These are phyloP conservation scores for Phytophthora sp. DNA, from an alignment of 352 stramenopile species.

Conservation along the genomic window DNA sequence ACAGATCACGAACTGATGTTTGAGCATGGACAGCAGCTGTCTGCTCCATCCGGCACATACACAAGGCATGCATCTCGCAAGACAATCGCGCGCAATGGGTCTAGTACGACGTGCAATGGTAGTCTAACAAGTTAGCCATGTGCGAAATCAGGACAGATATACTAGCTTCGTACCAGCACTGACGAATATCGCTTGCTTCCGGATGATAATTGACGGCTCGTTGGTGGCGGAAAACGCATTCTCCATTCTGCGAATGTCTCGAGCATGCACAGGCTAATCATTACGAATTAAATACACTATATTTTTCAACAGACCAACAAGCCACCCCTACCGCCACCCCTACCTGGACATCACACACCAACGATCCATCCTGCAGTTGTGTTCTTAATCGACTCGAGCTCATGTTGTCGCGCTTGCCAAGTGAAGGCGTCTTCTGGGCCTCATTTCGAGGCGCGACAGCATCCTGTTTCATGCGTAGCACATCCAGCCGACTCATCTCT, in stretches of 20 bases:
- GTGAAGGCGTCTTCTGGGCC: background rate
- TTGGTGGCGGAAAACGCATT: constrained; percentile 54
- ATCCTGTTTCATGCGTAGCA: constrained; percentile 48
- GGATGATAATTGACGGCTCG: constrained; percentile 51
- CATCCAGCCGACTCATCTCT: constrained; percentile 47
- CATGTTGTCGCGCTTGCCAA: background rate
- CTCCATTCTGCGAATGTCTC: constrained; percentile 64
- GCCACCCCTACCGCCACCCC: too few relatives aligned
- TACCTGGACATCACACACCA: background rate
- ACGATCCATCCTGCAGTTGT: background rate
- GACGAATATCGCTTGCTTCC: constrained; percentile 61
- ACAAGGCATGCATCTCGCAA: constrained; percentile 49
- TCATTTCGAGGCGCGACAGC: constrained; percentile 19
- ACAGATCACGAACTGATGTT: constrained; percentile 38
- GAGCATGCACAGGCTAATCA: constrained; percentile 56
- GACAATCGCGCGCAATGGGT: constrained; percentile 55
- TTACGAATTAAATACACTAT: too few relatives aligned
- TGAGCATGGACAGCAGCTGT: constrained; percentile 40
- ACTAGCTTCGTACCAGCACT: constrained; percentile 50
- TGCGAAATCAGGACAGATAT: background rate
- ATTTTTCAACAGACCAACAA: too few relatives aligned
- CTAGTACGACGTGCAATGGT: too few relatives aligned
- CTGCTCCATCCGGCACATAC: constrained; percentile 39
- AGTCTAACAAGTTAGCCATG: too few relatives aligned
- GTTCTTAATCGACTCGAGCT: background rate